A percentile compares a stretch with the other conserved stretches of the same genome.
Conservation (phyloP, 1,139 yeast genomes). For the Magnusiomyces suaveolens region DNA sequence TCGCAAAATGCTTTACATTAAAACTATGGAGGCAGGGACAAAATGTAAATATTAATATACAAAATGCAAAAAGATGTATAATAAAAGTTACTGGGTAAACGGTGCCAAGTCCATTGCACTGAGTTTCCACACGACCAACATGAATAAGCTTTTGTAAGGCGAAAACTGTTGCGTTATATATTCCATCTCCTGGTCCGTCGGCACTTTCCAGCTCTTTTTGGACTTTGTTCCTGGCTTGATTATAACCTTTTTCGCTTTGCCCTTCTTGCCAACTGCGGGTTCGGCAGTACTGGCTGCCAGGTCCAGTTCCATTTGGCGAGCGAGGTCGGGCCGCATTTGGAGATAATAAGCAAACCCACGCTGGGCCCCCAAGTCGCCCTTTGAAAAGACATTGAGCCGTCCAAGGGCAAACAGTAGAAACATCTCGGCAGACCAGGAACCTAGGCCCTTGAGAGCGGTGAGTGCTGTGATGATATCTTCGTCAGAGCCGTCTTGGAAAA, state of each 20-base stretch:
- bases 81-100: too few relatives aligned
- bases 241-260: not conserved
- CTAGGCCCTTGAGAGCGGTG: conserved; percentile 65
- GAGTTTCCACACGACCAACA: conserved; percentile 68
- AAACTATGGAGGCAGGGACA: too few relatives aligned
- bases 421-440: conserved; percentile 88
- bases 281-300: conserved; percentile 29
- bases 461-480: conserved; percentile 49
- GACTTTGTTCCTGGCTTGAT: not conserved
- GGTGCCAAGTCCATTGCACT: conserved; percentile 34
- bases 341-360: conserved; percentile 66
- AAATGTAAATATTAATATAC: too few relatives aligned
- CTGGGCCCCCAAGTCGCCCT: conserved; percentile 77
- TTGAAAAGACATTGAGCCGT: conserved; percentile 60
- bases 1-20: too few relatives aligned
- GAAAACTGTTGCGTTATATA: conserved; percentile 47
- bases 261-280: conserved; percentile 13
- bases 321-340: conserved; percentile 44
- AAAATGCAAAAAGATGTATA: too few relatives aligned
- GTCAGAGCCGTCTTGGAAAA: too few relatives aligned
- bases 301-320: conserved; percentile 30
- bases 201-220: conserved; percentile 31
- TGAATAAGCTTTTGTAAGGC: conserved; percentile 63
- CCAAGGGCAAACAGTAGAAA: conserved; percentile 62
- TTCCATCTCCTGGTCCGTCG: conserved; percentile 31